Base-by-base conservation (phyloP, 495 filamentous ascomycete genomes). In the Annulohypoxylon moriforme region DNA sequence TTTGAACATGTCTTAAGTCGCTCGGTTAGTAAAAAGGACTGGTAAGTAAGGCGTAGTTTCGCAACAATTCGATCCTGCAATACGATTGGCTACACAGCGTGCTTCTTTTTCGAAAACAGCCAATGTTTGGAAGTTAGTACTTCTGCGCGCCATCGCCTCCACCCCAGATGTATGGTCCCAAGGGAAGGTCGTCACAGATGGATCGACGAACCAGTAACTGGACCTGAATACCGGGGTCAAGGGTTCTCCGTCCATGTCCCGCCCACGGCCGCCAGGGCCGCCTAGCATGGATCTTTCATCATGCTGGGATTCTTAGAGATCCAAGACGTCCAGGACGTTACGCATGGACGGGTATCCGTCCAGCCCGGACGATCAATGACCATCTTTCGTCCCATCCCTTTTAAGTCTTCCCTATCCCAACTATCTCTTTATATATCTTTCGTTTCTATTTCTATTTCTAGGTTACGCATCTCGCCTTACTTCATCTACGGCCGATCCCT, bases 111-210 rank as follows among this genome's bases (percentile, higher is more conserved):
- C 42, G 69, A 72, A 64, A 67, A 72, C 64, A 16, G 69, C 64
- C 69, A 72, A 64, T 59, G 42, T 60, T 44, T 49, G 27, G 25
- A 24, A 65, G 24, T 44, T 18, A 36, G 36, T 27, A 20, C 20
- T n/a, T 33, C 40, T n/a, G 18, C 6, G 50, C 29, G 36, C 29
- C 42, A 40, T 33, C 24, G 36, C 33, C 65, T 69, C 49, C 59
- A 63, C 66, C 60, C 24, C 46, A 44, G 25, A 55, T 55, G 50
- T 55, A 18, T 14, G 50, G 29, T 55, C 27, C 50, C n/a, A 58
- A 55, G 22, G 58, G 24, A 4, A 46, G 40, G 47, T 44, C 68
- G 68, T 71, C 62, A 33, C 68, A 71, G 62, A 62, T 71, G 66
- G 68, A 71, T 71, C 68, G 57, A 52, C 62, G 14, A 55, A 20